Evolutionary conservation across 768 basidiomycete genomes (phyloP), one percentile per base, ranked within the genome.

Genomic region (Amanita rubescens): DNA sequence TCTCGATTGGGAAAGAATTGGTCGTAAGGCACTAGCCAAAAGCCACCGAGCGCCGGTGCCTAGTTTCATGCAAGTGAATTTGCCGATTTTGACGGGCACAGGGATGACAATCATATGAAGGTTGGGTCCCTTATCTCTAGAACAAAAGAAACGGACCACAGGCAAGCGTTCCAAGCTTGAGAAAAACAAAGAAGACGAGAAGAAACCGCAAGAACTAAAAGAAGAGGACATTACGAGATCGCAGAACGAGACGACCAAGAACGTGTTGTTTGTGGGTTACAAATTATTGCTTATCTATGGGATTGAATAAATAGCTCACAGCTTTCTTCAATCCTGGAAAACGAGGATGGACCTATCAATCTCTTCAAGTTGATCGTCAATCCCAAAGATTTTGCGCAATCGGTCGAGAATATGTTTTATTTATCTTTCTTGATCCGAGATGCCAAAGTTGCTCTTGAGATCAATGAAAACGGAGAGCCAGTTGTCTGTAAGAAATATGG

Each of bases 391-490:
- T 99, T 91, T 63, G 87, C 85, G 0, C 95, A 99, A 64, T 91
- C 90, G 0, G 92, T 98, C 12, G 96, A 99, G 70, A 99, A 99
- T 65, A 74, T 95, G 20, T 98, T 99, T 66, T 94, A 96, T 63
- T 76, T 95, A 2, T 92, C 91, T 0, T 98, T 99, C 71, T 76
- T 96, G 57, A 88, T 96, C 43, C 79, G 88, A 27, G 90, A 94
- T 58, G 92, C 87, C 2, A 79, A 81, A 62, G 90, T 84, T 55
- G 85, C 85, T 10, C 73, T 90, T 25, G 86, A 92, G 58, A 76
- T 79, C 5, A 72, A 77, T 30, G 73, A 80, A 7, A 74, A 86
- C 0, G 87, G 84, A 0, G 84, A 90, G 60, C 86, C 90, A 6
- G 65, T 84, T 17, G 81, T 94, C 44, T 85, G 91, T 92, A 63